Percentiles rank a stretch among this genome's conserved stretches.
phyloP scores from a whole-genome alignment of 2,329 filamentous ascomycete species.

The Endothia cerciana region DNA sequence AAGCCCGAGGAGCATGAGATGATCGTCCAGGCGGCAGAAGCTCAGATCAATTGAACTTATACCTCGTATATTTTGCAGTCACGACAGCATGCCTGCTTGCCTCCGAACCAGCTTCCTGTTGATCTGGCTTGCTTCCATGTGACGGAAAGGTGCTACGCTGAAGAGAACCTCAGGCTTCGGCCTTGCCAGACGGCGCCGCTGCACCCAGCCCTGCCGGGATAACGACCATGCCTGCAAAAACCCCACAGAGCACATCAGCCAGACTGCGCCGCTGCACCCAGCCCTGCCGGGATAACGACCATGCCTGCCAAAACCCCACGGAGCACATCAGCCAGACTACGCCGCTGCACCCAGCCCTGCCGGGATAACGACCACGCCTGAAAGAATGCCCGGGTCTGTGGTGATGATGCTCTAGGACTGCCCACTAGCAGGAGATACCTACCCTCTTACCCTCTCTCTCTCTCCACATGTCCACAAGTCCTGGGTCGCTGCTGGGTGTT shows the following conservation, averaged over 20 bases:
- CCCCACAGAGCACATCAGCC: no score
- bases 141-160: background rate
- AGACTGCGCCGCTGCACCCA: conserved; percentile 10
- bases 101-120: background rate
- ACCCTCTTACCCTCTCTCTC: background rate
- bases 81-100: background rate
- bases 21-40: no score
- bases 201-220: conserved; percentile 17
- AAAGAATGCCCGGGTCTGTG: background rate
- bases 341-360: conserved; percentile 15
- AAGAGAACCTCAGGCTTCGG: background rate
- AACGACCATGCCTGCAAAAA: conserved; percentile 17
- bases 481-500: background rate
- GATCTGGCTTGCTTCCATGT: background rate
- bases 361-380: conserved; percentile 18
- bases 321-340: no score
- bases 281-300: conserved; percentile 18
- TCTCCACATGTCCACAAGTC: background rate
- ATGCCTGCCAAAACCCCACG: no score
- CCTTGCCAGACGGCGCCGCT: background rate
- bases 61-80: no score
- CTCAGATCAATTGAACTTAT: no score
- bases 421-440: background rate
- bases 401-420: background rate
- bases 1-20: no score